Evolutionary conservation across 495 filamentous ascomycete genomes (phyloP).

Genomic region (Chaetomium tenue): DNA sequence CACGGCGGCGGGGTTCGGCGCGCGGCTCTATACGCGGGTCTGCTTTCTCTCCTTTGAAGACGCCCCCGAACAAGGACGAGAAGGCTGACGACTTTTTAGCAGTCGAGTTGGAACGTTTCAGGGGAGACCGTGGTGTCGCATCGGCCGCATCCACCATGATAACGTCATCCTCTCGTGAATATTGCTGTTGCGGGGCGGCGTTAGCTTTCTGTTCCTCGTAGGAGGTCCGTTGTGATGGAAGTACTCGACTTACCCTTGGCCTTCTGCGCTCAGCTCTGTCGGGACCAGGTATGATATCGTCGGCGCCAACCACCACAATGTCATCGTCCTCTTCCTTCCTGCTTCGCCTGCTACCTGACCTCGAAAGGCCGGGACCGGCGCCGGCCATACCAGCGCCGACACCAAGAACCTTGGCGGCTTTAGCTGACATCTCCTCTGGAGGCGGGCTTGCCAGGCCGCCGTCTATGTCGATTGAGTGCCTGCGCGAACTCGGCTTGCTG

Average conservation of each 20-base stretch:
- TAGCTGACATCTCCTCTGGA: constrained; percentile 50
- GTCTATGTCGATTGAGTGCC: constrained; percentile 47
- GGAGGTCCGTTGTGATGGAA: constrained; percentile 23
- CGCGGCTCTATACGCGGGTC: constrained; percentile 39
- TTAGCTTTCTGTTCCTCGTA: constrained; percentile 29
- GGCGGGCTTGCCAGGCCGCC: constrained; percentile 50
- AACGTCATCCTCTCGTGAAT: constrained; percentile 44
- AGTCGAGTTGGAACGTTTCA: constrained; percentile 44
- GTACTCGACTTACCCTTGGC: constrained; percentile 43
- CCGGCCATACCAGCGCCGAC: constrained; percentile 32
- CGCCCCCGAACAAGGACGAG: constrained; percentile 45
- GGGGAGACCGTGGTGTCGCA: constrained; percentile 36
- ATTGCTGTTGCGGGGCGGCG: constrained; percentile 27
- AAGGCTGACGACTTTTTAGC: constrained; percentile 37
- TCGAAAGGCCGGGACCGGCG: constrained; percentile 27
- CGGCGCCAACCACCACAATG: constrained; percentile 48
- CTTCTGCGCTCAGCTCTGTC: constrained; percentile 46
- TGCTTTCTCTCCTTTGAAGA: constrained; percentile 35
- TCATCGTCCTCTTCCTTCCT: constrained; percentile 47
- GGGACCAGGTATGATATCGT: constrained; percentile 43
- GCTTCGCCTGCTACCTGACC: constrained; percentile 42
- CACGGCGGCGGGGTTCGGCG: constrained; percentile 46
- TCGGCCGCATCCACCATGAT: constrained; percentile 41
- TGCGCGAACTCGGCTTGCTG: constrained; percentile 48
- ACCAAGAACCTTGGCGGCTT: constrained; percentile 55